Evolutionary conservation across 768 basidiomycete species (phyloP).

Genomic region (Russula olivacea): DNA sequence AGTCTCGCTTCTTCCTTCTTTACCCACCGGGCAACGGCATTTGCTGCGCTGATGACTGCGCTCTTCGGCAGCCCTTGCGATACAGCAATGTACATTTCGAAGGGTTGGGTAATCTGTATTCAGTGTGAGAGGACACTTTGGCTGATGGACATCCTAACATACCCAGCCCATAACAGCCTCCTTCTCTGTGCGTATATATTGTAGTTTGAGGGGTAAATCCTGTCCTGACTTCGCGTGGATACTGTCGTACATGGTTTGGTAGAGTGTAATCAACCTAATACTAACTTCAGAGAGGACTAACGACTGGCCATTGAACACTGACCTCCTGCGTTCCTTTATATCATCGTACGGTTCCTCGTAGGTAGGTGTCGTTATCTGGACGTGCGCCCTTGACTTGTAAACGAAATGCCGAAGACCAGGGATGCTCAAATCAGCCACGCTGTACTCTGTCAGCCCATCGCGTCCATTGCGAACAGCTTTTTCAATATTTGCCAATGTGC

Average conservation of each 20-base stretch:
- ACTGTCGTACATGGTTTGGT: conserved; percentile 81
- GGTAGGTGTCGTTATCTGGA: conserved; percentile 82
- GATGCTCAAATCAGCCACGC: conserved; percentile 70
- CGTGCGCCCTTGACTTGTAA: conserved; percentile 85
- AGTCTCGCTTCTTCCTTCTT: conserved; percentile 78
- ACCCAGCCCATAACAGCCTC: conserved; percentile 97
- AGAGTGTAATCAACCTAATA: conserved; percentile 72
- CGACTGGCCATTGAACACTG: conserved; percentile 14
- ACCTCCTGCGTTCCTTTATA: conserved; percentile 56
- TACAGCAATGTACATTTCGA: conserved; percentile 83
- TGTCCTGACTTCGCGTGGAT: conserved; percentile 90
- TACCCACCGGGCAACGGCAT: conserved; percentile 85
- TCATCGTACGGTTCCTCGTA: conserved; percentile 83
- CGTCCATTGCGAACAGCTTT: conserved; percentile 42
- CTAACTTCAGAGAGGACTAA: conserved; percentile 17
- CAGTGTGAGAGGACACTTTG: background rate
- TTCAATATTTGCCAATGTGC: conserved; percentile 46
- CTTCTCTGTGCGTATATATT: conserved; percentile 77
- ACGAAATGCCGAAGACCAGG: conserved; percentile 91
- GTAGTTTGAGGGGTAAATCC: conserved; percentile 71
- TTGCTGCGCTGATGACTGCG: conserved; percentile 82
- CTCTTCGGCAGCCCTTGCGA: conserved; percentile 84
- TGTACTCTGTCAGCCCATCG: conserved; percentile 53
- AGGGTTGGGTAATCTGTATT: conserved; percentile 80
- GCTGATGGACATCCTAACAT: conserved; percentile 29